Percentiles rank a stretch among this genome's conserved stretches.
Conservation (phyloP, 371 early-diverging fungal species). For the Capillidium heterosporum region DNA sequence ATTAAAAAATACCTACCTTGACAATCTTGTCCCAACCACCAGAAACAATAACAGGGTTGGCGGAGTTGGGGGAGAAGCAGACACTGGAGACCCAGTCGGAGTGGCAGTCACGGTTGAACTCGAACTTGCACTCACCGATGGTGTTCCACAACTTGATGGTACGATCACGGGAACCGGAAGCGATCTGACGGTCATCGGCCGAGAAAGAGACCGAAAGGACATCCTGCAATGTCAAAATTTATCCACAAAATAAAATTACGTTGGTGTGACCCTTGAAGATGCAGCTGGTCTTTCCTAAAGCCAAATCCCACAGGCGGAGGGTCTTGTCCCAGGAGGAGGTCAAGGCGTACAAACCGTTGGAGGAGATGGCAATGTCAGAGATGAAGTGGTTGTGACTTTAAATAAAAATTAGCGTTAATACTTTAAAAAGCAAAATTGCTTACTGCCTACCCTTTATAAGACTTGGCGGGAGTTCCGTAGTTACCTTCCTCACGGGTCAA, state of each 20-base stretch:
- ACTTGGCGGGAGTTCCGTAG: slow-evolving; percentile 82
- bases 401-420: not conserved
- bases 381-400: slow-evolving; percentile 94
- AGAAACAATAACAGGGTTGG: slow-evolving; percentile 92
- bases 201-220: slow-evolving; percentile 97
- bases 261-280: slow-evolving; percentile 93
- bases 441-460: slow-evolving; percentile 35
- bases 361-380: slow-evolving; percentile 89
- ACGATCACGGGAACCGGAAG: slow-evolving; percentile 95
- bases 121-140: slow-evolving; percentile 96
- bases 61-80: slow-evolving; percentile 96
- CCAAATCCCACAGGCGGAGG: slow-evolving; percentile 94
- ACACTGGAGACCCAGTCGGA: slow-evolving; percentile 96
- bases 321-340: slow-evolving; percentile 98
- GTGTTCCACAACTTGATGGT: slow-evolving; percentile 99
- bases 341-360: slow-evolving; percentile 93
- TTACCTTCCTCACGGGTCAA: slow-evolving; percentile 76
- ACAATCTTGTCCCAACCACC: slow-evolving; percentile 98
- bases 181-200: slow-evolving; percentile 97
- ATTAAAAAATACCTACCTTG: slow-evolving; percentile 44
- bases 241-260: slow-evolving; percentile 6
- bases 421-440: not conserved
- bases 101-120: slow-evolving; percentile 86
- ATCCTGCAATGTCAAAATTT: slow-evolving; percentile 22
- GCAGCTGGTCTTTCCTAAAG: slow-evolving; percentile 82